A percentile compares a stretch with the other conserved stretches of the same genome.
phyloP scores from a whole-genome alignment of 345 rosid genomes.

The Linum trigynum region DNA sequence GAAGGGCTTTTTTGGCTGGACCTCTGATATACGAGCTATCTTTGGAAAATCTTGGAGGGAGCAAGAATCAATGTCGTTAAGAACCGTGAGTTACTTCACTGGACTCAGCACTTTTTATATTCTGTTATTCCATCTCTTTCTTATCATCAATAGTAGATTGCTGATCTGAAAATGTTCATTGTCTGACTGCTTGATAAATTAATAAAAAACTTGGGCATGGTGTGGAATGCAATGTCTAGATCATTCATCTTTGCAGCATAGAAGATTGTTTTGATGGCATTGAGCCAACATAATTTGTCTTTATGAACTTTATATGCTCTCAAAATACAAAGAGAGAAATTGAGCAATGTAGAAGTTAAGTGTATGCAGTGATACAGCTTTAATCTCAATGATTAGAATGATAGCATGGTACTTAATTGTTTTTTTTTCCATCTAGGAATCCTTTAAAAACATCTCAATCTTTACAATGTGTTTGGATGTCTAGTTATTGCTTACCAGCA shows the following conservation, averaged over 20 bases:
- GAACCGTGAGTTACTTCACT: constrained; percentile 37
- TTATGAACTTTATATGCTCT: neutral
- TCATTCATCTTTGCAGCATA: neutral
- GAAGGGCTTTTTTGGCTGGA: constrained; percentile 72
- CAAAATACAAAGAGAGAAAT: neutral
- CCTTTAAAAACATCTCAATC: neutral
- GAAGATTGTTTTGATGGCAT: neutral
- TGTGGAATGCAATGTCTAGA: neutral
- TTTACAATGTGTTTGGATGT: neutral
- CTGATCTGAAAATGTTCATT: neutral
- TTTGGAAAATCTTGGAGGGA: constrained; percentile 62
- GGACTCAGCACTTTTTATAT: neutral
- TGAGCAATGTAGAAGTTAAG: neutral
- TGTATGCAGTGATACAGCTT: neutral
- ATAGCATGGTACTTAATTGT: neutral
- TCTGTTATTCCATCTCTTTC: neutral
- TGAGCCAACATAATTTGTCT: neutral
- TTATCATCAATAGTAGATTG: too few species aligned
- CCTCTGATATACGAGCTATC: constrained; percentile 50
- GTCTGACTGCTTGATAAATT: neutral
- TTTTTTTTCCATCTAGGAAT: neutral
- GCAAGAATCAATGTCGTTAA: constrained; percentile 45
- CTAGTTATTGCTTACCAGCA: neutral
- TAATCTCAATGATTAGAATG: neutral
- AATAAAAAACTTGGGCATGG: neutral